Conservation (phyloP, 2,329 filamentous ascomycete genomes). For the Fusarium stilboides region DNA sequence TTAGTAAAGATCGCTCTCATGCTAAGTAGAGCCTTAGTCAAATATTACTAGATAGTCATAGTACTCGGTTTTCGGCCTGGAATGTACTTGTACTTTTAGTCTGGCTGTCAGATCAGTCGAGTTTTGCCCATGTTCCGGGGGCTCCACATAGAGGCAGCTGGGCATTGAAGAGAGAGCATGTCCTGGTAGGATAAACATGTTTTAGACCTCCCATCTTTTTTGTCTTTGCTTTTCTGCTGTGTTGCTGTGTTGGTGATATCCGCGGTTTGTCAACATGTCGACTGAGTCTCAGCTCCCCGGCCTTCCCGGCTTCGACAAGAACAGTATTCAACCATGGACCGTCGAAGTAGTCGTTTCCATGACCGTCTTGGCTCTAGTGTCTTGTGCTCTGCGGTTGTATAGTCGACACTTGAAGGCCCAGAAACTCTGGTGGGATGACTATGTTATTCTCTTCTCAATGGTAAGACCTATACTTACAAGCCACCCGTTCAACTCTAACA, state of each 20-base stretch:
- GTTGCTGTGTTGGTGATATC: neutral
- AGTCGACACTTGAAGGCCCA: slow-evolving; percentile 61
- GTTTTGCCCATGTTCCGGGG: neutral
- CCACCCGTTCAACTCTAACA: slow-evolving; percentile 1
- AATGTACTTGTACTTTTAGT: neutral
- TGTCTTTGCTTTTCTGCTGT: neutral
- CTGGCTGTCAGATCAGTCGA: slow-evolving; percentile 11
- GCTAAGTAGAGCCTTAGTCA: slow-evolving; percentile 1
- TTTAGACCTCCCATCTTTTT: slow-evolving; percentile 6
- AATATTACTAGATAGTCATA: too few species aligned
- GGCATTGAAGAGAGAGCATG: neutral
- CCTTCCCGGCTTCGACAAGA: slow-evolving; percentile 39
- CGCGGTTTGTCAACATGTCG: slow-evolving; percentile 20
- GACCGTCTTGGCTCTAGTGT: slow-evolving; percentile 58
- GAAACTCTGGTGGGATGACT: slow-evolving; percentile 67
- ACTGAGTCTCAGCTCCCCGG: slow-evolving; percentile 43
- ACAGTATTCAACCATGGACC: slow-evolving; percentile 61
- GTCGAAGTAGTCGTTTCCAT: slow-evolving; percentile 58
- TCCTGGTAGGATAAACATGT: slow-evolving; percentile 3
- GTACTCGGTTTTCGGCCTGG: neutral
- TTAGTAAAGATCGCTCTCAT: neutral
- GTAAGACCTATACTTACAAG: slow-evolving; percentile 45
- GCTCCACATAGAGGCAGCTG: neutral
- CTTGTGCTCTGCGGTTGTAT: slow-evolving; percentile 59
- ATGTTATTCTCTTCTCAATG: slow-evolving; percentile 64